These are phyloP conservation scores for Podosphaera fusca DNA, from an alignment of 2,329 filamentous ascomycete genomes.

Conservation along the genomic window DNA sequence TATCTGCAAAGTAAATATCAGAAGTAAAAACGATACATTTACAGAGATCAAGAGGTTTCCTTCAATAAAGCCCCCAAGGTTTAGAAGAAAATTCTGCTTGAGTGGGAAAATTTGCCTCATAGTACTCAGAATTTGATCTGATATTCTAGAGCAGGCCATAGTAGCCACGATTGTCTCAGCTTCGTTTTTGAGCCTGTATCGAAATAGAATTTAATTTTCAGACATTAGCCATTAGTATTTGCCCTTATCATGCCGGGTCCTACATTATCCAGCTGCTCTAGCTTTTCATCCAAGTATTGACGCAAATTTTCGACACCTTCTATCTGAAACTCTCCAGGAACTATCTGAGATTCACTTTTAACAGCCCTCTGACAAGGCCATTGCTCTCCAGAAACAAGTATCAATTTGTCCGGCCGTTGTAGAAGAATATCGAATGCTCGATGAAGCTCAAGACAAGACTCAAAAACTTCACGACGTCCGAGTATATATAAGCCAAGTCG, in stretches of 20 bases:
- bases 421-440: slow-evolving; percentile 66
- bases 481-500: slow-evolving; percentile 81
- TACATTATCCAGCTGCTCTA: slow-evolving; percentile 21
- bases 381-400: slow-evolving; percentile 66
- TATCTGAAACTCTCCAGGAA: slow-evolving; percentile 46
- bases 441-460: slow-evolving; percentile 66
- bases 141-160: too few relatives aligned
- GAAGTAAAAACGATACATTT: too few relatives aligned
- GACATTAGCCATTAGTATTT: slow-evolving; percentile 8
- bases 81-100: too few relatives aligned
- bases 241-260: too few relatives aligned
- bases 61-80: too few relatives aligned
- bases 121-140: too few relatives aligned
- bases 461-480: slow-evolving; percentile 70
- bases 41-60: too few relatives aligned
- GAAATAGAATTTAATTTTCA: too few relatives aligned
- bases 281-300: slow-evolving; percentile 95
- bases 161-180: too few relatives aligned
- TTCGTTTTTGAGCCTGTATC: too few relatives aligned
- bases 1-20: too few relatives aligned
- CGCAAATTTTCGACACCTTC: slow-evolving; percentile 82
- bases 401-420: slow-evolving; percentile 56
- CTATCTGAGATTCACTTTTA: slow-evolving; percentile 21
- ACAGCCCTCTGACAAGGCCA: slow-evolving; percentile 42
- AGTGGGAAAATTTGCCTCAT: too few relatives aligned